These are phyloP conservation scores for Rasamsonia emersonii DNA, from an alignment of 2,329 filamentous ascomycete species.

Conservation along the genomic window DNA sequence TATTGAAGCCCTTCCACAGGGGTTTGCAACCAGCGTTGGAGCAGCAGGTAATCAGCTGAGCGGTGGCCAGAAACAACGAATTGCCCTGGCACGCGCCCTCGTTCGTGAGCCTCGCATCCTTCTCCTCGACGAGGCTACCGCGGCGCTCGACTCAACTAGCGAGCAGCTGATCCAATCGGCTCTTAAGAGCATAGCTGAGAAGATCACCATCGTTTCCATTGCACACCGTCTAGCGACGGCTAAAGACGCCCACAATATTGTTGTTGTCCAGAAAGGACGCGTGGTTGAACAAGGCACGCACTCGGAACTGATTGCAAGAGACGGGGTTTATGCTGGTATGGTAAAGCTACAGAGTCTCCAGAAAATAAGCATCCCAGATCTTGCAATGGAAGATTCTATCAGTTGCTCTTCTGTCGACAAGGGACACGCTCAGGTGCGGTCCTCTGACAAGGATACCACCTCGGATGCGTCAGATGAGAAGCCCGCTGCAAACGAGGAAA, in stretches of 20 bases:
- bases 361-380: too few relatives aligned
- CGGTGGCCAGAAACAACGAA: slow-evolving; percentile 93
- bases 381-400: too few relatives aligned
- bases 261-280: slow-evolving; percentile 74
- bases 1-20: slow-evolving; percentile 56
- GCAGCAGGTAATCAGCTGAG: slow-evolving; percentile 86
- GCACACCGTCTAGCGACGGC: slow-evolving; percentile 93
- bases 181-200: slow-evolving; percentile 72
- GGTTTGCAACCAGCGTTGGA: slow-evolving; percentile 86
- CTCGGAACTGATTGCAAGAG: slow-evolving; percentile 60
- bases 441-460: too few relatives aligned
- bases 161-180: slow-evolving; percentile 92
- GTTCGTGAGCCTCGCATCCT: slow-evolving; percentile 88
- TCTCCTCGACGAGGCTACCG: slow-evolving; percentile 90
- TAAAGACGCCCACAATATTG: slow-evolving; percentile 87
- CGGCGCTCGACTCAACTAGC: slow-evolving; percentile 87
- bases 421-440: too few relatives aligned
- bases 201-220: slow-evolving; percentile 90
- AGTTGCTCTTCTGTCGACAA: too few relatives aligned
- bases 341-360: slow-evolving; percentile 21
- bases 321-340: slow-evolving; percentile 60
- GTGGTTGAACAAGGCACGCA: slow-evolving; percentile 92
- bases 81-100: slow-evolving; percentile 84
- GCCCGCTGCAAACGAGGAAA: too few relatives aligned
- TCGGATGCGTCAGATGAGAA: too few relatives aligned